Base-by-base conservation (phyloP, 2,329 filamentous ascomycete species). In the Byssochlamys sp. region DNA sequence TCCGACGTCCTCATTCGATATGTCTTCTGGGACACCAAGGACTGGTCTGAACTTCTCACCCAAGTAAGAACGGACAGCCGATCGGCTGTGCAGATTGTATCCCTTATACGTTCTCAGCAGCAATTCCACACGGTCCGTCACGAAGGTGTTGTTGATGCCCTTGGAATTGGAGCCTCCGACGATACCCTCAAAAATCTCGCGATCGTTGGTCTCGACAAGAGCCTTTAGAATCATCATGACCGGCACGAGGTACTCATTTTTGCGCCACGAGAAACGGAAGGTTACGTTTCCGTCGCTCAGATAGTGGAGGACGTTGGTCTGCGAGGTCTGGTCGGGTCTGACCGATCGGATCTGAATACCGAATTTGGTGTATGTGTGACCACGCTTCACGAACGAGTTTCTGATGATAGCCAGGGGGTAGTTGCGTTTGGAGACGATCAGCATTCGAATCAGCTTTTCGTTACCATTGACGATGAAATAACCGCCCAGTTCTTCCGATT, bases 381-480 rank as follows among this genome's bases (percentile, higher is more conserved):
- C 94, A 77, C 94, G 86, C 67, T 90, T 91, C 62, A 84, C 82
- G 77, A 97, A 99, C 64, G 91, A 95, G 53, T 88, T 86, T 70
- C 94, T 89, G 65, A 90, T 84, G 72, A 97, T 96, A 52, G 92
- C 92, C 84, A 96, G 89, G 54, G 94, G 92, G 69, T 90, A 96
- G 73, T 99, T 99, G 68, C 94, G 83, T 73, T 90, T 85, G 70
- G 91, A 90, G 61, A 97, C 84, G 62, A 96, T 86, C 61, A 99
- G 81, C 78, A 97, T 85, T 69, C 94, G 90, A 66, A 97, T 91
- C 58, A 97, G 84, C 78, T 96, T 97, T 74, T 99, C 94, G 68
- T 91, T 96, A 63, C 94, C 94, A 72, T 99, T 99, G 67, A 99
- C 89, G 67, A 99, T 85, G 70, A 97, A 99, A 73, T 97, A 99